A percentile compares a stretch with the other conserved stretches of the same genome.
These are phyloP conservation scores for Pholiota adiposa DNA, from an alignment of 1,284 basidiomycete species.

Conservation along the genomic window DNA sequence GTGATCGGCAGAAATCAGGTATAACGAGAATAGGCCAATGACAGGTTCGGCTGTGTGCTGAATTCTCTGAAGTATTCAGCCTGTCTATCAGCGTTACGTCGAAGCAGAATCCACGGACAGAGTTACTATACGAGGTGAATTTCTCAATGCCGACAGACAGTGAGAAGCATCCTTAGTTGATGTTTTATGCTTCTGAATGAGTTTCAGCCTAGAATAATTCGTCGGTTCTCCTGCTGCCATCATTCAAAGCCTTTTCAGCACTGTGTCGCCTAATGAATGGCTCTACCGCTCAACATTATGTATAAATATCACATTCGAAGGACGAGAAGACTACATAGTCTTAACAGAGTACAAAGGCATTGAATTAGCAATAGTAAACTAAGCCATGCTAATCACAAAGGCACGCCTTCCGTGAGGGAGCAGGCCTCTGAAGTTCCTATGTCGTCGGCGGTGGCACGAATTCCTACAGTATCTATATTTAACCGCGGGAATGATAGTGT, in stretches of 20 bases:
- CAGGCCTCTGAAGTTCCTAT: background rate
- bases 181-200: no score
- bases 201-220: no score
- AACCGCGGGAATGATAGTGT: background rate
- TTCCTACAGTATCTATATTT: background rate
- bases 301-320: background rate
- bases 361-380: background rate
- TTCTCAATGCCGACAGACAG: no score
- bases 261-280: background rate
- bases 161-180: no score
- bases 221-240: background rate
- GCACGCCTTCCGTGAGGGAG: background rate
- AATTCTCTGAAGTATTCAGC: background rate
- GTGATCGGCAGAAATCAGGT: background rate
- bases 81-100: no score
- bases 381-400: background rate
- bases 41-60: background rate
- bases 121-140: no score
- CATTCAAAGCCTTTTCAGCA: background rate
- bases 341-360: background rate
- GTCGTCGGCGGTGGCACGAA: background rate
- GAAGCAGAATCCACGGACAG: no score
- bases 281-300: background rate
- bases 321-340: background rate
- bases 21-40: background rate